Percentiles rank a stretch among this genome's conserved stretches.
These are phyloP conservation scores for Paraphoma sp. DNA, from an alignment of 2,329 filamentous ascomycete species.

Conservation along the genomic window DNA sequence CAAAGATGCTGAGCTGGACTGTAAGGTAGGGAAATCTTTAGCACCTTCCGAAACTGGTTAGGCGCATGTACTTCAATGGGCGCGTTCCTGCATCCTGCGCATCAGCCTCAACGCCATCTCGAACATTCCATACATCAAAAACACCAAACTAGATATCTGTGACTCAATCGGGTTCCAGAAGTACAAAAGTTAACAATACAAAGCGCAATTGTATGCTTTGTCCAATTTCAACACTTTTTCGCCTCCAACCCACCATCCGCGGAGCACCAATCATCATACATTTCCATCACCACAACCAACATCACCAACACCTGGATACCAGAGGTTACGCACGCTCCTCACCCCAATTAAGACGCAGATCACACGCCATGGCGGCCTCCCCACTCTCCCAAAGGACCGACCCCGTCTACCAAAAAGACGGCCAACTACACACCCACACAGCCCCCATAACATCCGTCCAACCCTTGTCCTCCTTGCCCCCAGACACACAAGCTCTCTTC, in stretches of 20 bases:
- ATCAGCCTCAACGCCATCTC: neutral
- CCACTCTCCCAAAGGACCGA: conserved; percentile 27
- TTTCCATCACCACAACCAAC: neutral
- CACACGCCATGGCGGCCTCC: conserved; percentile 1
- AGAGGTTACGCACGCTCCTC: neutral
- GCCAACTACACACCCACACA: conserved; percentile 51
- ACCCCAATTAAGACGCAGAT: no score
- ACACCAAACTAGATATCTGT: neutral
- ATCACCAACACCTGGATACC: neutral
- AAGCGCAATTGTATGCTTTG: neutral
- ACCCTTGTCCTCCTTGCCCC: conserved; percentile 59
- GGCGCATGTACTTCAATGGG: conserved; percentile 13
- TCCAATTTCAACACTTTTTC: neutral
- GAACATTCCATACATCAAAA: conserved; percentile 8
- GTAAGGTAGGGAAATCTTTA: neutral
- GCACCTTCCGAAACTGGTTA: conserved; percentile 19
- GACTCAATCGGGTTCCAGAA: neutral
- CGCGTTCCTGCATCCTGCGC: conserved; percentile 3
- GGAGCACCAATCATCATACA: neutral
- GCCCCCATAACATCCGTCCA: conserved; percentile 57
- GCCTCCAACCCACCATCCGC: neutral
- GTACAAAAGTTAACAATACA: neutral
- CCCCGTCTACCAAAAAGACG: conserved; percentile 50
- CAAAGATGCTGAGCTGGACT: no score
- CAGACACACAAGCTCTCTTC: conserved; percentile 62